A percentile compares a stretch with the other conserved stretches of the same genome.
Conservation (phyloP, 129 eudicot genomes). For the Heracleum sosnowskyi region DNA sequence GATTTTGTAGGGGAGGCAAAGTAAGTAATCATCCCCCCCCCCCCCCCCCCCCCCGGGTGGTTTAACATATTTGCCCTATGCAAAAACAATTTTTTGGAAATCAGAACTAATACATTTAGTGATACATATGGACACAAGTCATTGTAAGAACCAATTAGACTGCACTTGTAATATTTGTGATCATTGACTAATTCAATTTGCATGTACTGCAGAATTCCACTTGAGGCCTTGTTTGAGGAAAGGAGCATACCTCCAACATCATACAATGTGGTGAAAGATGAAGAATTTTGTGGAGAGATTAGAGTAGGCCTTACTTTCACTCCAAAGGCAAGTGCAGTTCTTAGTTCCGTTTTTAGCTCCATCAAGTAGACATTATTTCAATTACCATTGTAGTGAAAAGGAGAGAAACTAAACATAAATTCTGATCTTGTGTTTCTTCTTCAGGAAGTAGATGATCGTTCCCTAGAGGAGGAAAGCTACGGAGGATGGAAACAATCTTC, state of each 20-base stretch:
- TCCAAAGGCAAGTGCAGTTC: slow-evolving; percentile 43
- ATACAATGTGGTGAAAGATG: slow-evolving; percentile 72
- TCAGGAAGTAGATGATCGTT: slow-evolving; percentile 33
- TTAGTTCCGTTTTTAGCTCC: not conserved
- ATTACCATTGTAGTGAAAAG: not conserved
- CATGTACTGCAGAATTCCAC: slow-evolving; percentile 41
- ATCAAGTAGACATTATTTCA: not conserved
- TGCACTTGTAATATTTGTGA: not conserved
- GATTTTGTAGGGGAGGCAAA: slow-evolving; percentile 70
- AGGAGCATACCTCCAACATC: slow-evolving; percentile 51
- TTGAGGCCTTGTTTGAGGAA: slow-evolving; percentile 48
- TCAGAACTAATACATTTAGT: not conserved
- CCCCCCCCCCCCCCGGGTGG: not conserved
- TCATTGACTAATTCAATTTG: not conserved
- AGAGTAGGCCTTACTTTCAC: slow-evolving; percentile 62
- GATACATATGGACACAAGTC: not conserved
- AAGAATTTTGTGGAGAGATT: slow-evolving; percentile 61
- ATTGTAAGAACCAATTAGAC: not conserved
- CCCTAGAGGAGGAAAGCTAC: slow-evolving; percentile 29
- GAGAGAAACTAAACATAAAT: not conserved
- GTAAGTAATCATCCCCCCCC: slow-evolving; percentile 17
- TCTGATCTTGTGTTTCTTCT: not conserved
- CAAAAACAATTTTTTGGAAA: not conserved
- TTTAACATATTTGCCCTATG: not conserved
- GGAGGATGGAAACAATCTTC: slow-evolving; percentile 82